phyloP scores from a whole-genome alignment of 1,139 yeast genomes.

The Lodderomyces theae region DNA sequence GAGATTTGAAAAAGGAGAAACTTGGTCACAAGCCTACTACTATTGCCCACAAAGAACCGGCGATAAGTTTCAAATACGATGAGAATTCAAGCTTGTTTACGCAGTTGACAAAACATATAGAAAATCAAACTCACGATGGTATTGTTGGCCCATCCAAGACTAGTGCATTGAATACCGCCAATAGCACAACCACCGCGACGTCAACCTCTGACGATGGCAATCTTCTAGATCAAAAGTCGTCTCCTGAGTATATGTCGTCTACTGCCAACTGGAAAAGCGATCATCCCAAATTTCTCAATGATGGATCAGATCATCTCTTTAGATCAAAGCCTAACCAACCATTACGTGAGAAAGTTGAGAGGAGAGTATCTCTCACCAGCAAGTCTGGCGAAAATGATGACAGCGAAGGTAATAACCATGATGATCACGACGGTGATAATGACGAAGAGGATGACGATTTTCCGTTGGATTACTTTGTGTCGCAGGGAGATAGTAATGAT shows the following conservation, averaged over 20 bases:
- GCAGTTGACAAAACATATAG: conserved; percentile 50
- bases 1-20: conserved; percentile 82
- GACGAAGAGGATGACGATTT: conserved; percentile 65
- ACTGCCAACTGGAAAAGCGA: conserved; percentile 6
- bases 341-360: not conserved
- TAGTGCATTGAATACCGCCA: conserved; percentile 2
- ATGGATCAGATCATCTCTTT: not conserved
- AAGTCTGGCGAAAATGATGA: not conserved
- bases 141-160: not conserved
- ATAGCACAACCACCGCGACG: conserved; percentile 6
- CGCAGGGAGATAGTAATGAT: conserved; percentile 17
- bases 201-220: conserved; percentile 2
- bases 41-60: conserved; percentile 56
- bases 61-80: conserved; percentile 58
- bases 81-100: conserved; percentile 44
- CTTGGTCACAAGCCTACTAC: conserved; percentile 60
- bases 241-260: conserved; percentile 21
- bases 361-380: not conserved
- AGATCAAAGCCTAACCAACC: not conserved
- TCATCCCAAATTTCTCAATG: not conserved
- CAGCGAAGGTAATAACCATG: conserved; percentile 12
- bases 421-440: conserved; percentile 20
- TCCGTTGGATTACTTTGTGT: conserved; percentile 60
- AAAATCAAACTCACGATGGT: conserved; percentile 13
- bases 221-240: conserved; percentile 11